A percentile compares a stretch with the other conserved stretches of the same genome.
Conservation (phyloP, 2,329 filamentous ascomycete genomes). For the Karstenula rhodostoma region DNA sequence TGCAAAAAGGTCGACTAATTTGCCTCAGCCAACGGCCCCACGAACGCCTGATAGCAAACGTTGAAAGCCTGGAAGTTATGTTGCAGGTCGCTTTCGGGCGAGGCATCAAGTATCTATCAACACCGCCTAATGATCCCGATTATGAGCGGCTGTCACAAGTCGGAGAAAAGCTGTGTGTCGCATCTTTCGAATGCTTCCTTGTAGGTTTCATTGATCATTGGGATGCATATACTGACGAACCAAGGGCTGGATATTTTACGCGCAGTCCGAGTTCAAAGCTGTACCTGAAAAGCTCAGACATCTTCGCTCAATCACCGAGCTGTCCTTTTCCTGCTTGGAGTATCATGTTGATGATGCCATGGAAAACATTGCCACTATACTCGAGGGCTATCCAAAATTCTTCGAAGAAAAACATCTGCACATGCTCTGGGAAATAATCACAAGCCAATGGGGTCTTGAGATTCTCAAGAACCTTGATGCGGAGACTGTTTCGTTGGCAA, state of each 20-base stretch:
- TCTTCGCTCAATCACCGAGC: constrained; percentile 67
- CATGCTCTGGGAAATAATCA: constrained; percentile 45
- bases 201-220: constrained; percentile 25
- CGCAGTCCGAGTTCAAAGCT: constrained; percentile 68
- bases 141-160: constrained; percentile 32
- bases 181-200: constrained; percentile 46
- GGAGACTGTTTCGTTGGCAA: constrained; percentile 44
- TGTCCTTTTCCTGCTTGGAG: constrained; percentile 68
- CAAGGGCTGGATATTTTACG: constrained; percentile 79
- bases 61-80: constrained; percentile 59
- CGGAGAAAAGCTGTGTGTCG: constrained; percentile 44
- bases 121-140: constrained; percentile 31
- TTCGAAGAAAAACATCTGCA: constrained; percentile 43
- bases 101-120: constrained; percentile 44
- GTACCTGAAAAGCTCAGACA: constrained; percentile 65
- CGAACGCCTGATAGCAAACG: constrained; percentile 61
- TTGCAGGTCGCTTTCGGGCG: constrained; percentile 53
- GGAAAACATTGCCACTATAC: constrained; percentile 47
- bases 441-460: constrained; percentile 45
- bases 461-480: constrained; percentile 46
- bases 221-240: not conserved
- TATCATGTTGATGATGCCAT: constrained; percentile 59
- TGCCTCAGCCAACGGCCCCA: constrained; percentile 55
- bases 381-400: constrained; percentile 47
- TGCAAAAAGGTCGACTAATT: not conserved